These are phyloP conservation scores for Glomus cerebriforme DNA, from an alignment of 192 early-diverging fungal genomes.

Conservation along the genomic window DNA sequence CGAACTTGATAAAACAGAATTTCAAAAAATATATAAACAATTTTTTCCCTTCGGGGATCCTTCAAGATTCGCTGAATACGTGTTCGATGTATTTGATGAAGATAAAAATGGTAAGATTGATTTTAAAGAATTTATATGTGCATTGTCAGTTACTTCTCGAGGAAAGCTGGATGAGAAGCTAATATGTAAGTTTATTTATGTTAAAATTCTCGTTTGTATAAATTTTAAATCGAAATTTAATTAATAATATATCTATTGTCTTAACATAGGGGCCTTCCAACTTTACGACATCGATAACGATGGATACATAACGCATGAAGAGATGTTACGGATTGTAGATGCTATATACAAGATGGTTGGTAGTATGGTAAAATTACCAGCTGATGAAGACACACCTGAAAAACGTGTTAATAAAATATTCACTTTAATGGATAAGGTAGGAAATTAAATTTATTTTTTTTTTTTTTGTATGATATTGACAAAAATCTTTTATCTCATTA, in stretches of 20 bases:
- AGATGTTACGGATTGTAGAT: conserved; percentile 91
- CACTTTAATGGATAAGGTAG: conserved; percentile 79
- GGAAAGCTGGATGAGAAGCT: conserved; percentile 85
- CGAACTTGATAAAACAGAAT: conserved; percentile 79
- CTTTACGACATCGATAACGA: conserved; percentile 93
- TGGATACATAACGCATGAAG: conserved; percentile 80
- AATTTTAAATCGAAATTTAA: neutral
- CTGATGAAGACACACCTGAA: conserved; percentile 90
- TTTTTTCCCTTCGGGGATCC: conserved; percentile 98
- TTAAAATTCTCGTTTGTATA: conserved; percentile 1
- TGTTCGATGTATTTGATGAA: conserved; percentile 89
- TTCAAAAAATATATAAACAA: conserved; percentile 92
- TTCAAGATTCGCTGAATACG: conserved; percentile 84
- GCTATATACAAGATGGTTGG: conserved; percentile 96
- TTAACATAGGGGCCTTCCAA: conserved; percentile 70
- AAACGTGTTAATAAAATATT: conserved; percentile 93
- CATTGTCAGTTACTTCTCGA: conserved; percentile 81
- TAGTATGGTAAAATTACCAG: conserved; percentile 84
- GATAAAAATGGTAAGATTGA: conserved; percentile 90
- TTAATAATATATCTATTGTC: neutral
- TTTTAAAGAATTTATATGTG: conserved; percentile 90
- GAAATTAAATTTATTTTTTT: neutral
- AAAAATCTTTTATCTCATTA: conserved; percentile 23
- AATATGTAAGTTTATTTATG: conserved; percentile 57
- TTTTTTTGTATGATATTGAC: conserved; percentile 4